Percentiles rank a stretch among this genome's conserved stretches.
Evolutionary conservation across 768 basidiomycete genomes (phyloP).

Genomic region (Hygrophoropsis aurantiaca): DNA sequence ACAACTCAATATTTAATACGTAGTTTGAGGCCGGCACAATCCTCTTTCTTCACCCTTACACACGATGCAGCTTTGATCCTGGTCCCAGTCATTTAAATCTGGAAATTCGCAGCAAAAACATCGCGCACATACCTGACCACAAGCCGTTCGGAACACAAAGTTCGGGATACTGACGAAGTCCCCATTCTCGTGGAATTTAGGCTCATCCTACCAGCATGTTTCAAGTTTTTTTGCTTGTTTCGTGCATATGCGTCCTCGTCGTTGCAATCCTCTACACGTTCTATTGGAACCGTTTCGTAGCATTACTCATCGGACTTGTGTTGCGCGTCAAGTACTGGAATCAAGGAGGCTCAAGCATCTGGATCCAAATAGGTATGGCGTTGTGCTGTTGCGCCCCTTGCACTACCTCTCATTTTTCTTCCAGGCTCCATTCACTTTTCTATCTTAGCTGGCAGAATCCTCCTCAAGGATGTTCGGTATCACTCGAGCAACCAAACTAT

Average conservation of each 20-base stretch:
- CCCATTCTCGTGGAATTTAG: background rate
- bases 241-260: slow-evolving; percentile 56
- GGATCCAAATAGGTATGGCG: slow-evolving; percentile 76
- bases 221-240: slow-evolving; percentile 57
- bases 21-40: no score
- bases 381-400: background rate
- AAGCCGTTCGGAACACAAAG: no score
- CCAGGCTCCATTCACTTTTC: slow-evolving; percentile 92
- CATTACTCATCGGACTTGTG: slow-evolving; percentile 58
- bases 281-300: slow-evolving; percentile 89
- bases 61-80: no score
- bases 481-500: slow-evolving; percentile 92
- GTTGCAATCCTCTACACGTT: slow-evolving; percentile 76
- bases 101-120: no score
- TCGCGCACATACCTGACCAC: slow-evolving; percentile 32
- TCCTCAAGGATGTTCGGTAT: slow-evolving; percentile 86
- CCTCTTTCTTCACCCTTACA: no score
- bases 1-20: no score
- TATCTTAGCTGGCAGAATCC: slow-evolving; percentile 79
- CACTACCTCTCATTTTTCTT: slow-evolving; percentile 4
- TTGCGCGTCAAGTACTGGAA: slow-evolving; percentile 81
- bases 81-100: no score
- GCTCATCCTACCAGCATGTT: no score
- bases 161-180: background rate
- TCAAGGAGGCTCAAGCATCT: slow-evolving; percentile 69